A percentile compares a stretch with the other conserved stretches of the same genome.
These are phyloP conservation scores for Vigna hirtella DNA, from an alignment of 306 rosid species.

Conservation along the genomic window DNA sequence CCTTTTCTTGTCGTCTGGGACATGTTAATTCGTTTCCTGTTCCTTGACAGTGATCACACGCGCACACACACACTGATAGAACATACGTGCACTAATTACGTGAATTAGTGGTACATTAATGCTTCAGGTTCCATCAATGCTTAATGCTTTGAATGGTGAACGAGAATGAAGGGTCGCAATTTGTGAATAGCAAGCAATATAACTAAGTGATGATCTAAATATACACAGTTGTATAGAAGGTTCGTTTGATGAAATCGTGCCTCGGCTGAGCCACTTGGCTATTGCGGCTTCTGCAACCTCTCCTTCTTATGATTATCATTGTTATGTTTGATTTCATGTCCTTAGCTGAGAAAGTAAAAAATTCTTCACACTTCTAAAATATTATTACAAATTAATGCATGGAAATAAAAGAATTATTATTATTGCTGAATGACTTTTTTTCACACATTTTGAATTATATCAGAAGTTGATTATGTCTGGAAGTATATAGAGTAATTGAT, in stretches of 20 bases:
- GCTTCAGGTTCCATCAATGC: not conserved
- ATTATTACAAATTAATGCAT: too few relatives aligned
- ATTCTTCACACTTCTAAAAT: too few relatives aligned
- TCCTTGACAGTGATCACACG: slow-evolving; percentile 8
- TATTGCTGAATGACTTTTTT: too few relatives aligned
- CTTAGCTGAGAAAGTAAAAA: too few relatives aligned
- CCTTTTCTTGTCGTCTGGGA: slow-evolving; percentile 44
- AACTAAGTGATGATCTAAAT: not conserved
- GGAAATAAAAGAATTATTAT: too few relatives aligned
- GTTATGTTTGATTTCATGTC: too few relatives aligned
- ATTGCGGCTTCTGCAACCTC: not conserved
- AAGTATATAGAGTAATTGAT: too few relatives aligned
- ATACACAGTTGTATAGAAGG: not conserved
- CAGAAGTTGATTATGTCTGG: too few relatives aligned
- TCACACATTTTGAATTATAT: too few relatives aligned
- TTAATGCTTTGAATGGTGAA: not conserved
- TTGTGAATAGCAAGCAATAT: not conserved
- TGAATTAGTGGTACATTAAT: not conserved
- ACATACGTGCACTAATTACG: not conserved
- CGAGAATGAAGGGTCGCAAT: not conserved
- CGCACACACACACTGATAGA: not conserved
- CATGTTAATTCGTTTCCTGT: slow-evolving; percentile 16
- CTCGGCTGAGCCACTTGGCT: not conserved
- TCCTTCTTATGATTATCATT: not conserved
- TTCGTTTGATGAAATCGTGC: not conserved